Evolutionary conservation across 371 early-diverging fungal genomes (phyloP).

Genomic region (Rhizopus delemar): DNA sequence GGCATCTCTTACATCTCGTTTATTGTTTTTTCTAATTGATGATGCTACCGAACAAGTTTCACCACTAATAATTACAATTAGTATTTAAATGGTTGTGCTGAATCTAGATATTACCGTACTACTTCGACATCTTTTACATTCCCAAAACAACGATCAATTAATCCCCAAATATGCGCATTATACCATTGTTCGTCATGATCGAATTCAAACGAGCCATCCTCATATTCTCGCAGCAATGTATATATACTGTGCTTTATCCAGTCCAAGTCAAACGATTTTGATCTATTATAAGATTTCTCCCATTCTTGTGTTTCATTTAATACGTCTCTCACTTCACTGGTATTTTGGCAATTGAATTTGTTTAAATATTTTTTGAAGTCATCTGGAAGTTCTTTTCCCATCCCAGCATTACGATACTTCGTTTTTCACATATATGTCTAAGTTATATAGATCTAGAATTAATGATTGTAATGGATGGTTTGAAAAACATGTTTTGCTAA

Average conservation of each 20-base stretch:
- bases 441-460: conserved; percentile 3
- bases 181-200: conserved; percentile 5
- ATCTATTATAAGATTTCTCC: conserved; percentile 8
- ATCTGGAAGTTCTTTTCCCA: conserved; percentile 2
- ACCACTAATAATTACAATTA: conserved; percentile 15
- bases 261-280: conserved; percentile 12
- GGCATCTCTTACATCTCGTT: conserved; percentile 5
- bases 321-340: not conserved
- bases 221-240: conserved; percentile 4
- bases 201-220: conserved; percentile 2
- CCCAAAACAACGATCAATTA: conserved; percentile 9
- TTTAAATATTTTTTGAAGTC: conserved; percentile 4
- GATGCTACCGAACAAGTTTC: conserved; percentile 13
- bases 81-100: conserved; percentile 7
- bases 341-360: not conserved
- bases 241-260: conserved; percentile 10
- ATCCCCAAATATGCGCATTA: conserved; percentile 8
- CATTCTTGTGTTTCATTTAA: conserved; percentile 1
- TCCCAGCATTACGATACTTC: not conserved
- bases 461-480: conserved; percentile 6
- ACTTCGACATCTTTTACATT: conserved; percentile 10
- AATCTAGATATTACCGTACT: conserved; percentile 13
- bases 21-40: conserved; percentile 10
- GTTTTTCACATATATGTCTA: conserved; percentile 2
- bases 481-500: conserved; percentile 4